Base-by-base conservation (phyloP, 129 eudicot species). In the Mikania micrantha region DNA sequence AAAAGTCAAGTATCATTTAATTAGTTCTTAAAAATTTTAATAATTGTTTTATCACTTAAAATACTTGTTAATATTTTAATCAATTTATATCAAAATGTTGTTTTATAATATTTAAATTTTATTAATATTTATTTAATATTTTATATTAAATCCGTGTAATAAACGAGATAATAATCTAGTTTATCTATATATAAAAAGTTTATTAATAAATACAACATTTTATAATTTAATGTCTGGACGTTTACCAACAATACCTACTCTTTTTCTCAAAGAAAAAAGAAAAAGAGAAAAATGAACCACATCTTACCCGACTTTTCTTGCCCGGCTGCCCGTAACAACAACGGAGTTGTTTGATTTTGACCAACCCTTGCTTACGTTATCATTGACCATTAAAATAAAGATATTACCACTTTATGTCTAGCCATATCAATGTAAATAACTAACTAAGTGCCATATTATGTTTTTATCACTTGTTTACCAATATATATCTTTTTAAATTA, bases 211-310 rank as follows among this genome's bases (percentile, higher is more conserved):
- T n/a, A n/a, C n/a, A n/a, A n/a, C n/a, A n/a, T n/a, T n/a, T n/a
- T n/a, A n/a, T n/a, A 29, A 29, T 29, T 29, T 2, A 29, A 29
- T 29, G 59, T 66, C 29, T 9, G 71, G 16, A 45, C 40, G 47
- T 59, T 58, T 40, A 66, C 71, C 44, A 45, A 45, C 44, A 45
- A 45, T 29, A 66, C 71, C 71, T 66, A 66, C 71, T 47, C 34
- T 21, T 22, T 44, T 45, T 17, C 21, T 45, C 16, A 20, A 29
- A 48, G 9, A 54, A 9, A 7, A 25, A 63, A 6, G 45, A 45
- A 7, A 29, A 48, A 9, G 25, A 9, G 4, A 25, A 63, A 6
- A 66, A 45, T 2, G 2, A 42, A 29, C 17, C 29, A 47, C 48
- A 35, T 66, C 5, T 19, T 66, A 32, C 60, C 72, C 45, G 60